Base-by-base conservation (phyloP, 2,329 filamentous ascomycete species). In the Fusarium papillatum region DNA sequence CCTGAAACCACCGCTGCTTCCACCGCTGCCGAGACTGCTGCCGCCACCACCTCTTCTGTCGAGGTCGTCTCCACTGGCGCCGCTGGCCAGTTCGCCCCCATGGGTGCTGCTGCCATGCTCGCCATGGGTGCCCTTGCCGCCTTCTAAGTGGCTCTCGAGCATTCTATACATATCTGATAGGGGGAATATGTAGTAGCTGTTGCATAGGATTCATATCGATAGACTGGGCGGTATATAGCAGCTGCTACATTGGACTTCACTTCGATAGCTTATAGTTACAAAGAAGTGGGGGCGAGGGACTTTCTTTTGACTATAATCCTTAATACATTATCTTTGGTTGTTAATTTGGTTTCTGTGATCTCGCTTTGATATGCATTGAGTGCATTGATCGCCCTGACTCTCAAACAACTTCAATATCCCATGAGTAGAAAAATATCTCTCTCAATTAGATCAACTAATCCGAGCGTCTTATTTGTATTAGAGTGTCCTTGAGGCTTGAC, bases 41-140 rank as follows among this genome's bases (percentile, higher is more conserved):
- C 50, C 13, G 50, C 29, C 11, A 55, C 50, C 50, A 55, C 50
- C 29, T 34, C 50, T 19, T 31, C 50, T 22, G 11, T 31, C 50
- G 50, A 29, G 17, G 43, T 19, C 31, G 63, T 65, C n/a, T 55
- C 63, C 63, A 65, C 63, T 22, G 48, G 17, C 24, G 63, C 43
- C 16, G 63, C 63, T 29, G 63, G 10, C 14, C 63, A 65, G 22
- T 22, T 65, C 31, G 62, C 31, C 43, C 29, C 63, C 24, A 65
- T 65, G 43, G 63, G 63, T 24, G 63, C 36, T 39, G 63, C 63
- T 65, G 63, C 63, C 34, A 55, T 65, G 41, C 48, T 65, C 43
- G 63, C 43, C 22, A 26, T 65, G n/a, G 63, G 63, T 65, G 63
- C 46, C 7, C 43, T 65, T 55, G 50, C 50, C 63, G 63, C 63